Evolutionary conservation across 345 rosid species (phyloP).

Genomic region (Diplotaxis tenuifolia): DNA sequence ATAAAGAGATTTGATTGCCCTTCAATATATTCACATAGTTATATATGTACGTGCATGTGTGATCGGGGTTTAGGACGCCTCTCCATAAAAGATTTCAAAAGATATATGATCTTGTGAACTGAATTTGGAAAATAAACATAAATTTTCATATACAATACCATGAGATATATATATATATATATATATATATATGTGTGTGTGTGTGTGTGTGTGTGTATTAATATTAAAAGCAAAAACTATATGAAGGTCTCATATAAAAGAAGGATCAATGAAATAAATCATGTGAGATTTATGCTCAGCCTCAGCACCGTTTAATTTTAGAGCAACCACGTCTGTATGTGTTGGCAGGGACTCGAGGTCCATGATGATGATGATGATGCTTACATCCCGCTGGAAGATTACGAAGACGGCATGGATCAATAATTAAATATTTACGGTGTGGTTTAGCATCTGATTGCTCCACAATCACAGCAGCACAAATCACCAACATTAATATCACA

Average conservation of each 20-base stretch:
- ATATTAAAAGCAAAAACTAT: too few species aligned
- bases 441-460: neutral
- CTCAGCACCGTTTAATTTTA: neutral
- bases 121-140: too few species aligned
- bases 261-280: neutral
- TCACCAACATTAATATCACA: slow-evolving; percentile 22
- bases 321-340: slow-evolving; percentile 7
- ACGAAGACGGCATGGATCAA: neutral
- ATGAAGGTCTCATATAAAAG: neutral
- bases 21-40: too few species aligned
- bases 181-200: too few species aligned
- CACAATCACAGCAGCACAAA: slow-evolving; percentile 7
- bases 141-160: too few species aligned
- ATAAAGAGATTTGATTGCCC: too few species aligned
- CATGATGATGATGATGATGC: neutral
- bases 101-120: too few species aligned
- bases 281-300: neutral
- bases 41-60: too few species aligned
- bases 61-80: too few species aligned
- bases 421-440: neutral
- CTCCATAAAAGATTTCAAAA: too few species aligned
- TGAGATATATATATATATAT: too few species aligned
- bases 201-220: too few species aligned
- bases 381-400: slow-evolving; percentile 17
- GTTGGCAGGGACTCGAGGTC: neutral